These are phyloP conservation scores for Durusdinium trenchii DNA, from an alignment of 73 alveolate genomes.

Conservation along the genomic window DNA sequence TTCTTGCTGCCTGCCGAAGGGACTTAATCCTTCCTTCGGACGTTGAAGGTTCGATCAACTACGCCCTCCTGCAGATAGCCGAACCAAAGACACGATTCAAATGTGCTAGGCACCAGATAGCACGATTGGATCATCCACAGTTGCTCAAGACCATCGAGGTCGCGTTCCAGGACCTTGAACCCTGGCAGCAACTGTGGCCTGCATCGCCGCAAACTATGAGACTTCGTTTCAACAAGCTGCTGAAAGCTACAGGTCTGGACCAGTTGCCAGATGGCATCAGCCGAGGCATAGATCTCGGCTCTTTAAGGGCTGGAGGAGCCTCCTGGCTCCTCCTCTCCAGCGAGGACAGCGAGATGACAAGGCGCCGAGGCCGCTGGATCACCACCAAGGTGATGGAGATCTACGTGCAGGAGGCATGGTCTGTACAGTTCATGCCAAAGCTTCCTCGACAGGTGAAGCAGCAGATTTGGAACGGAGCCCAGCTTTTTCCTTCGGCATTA, in stretches of 20 bases:
- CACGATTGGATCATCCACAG: neutral
- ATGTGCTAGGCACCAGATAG: neutral
- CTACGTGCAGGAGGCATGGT: too few relatives aligned
- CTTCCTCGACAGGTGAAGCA: too few relatives aligned
- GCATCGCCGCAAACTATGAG: neutral
- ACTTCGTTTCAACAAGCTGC: neutral
- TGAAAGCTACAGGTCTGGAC: neutral
- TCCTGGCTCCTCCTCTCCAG: neutral
- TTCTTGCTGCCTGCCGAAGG: too few relatives aligned
- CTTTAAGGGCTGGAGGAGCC: too few relatives aligned
- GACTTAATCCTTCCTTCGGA: too few relatives aligned
- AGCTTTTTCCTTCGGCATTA: too few relatives aligned
- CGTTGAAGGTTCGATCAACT: too few relatives aligned
- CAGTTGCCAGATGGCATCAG: neutral
- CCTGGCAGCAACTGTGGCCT: neutral
- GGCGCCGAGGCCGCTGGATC: too few relatives aligned
- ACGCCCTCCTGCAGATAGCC: too few relatives aligned
- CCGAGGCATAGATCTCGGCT: neutral
- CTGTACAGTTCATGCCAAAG: too few relatives aligned
- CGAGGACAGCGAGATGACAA: neutral
- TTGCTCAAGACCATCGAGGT: neutral
- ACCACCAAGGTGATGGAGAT: too few relatives aligned
- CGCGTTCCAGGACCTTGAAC: neutral
- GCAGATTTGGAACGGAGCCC: too few relatives aligned
- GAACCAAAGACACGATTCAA: neutral